phyloP scores from a whole-genome alignment of 345 rosid species.

The Geranium rotundifolium region DNA sequence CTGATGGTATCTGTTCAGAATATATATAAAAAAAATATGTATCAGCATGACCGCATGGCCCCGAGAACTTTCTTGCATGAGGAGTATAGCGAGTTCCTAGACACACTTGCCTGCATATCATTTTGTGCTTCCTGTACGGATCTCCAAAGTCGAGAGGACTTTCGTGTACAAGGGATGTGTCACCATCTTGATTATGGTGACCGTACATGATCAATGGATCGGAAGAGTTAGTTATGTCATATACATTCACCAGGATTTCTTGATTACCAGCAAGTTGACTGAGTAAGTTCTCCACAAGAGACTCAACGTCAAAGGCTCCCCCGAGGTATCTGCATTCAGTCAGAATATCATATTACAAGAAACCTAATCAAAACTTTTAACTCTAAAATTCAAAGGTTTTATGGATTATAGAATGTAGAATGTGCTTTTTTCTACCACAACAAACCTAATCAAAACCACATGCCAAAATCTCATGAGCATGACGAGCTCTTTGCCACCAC shows the following conservation, averaged over 20 bases:
- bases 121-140: slow-evolving; percentile 82
- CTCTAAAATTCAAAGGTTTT: no score
- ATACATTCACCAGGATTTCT: slow-evolving; percentile 82
- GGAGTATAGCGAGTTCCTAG: neutral
- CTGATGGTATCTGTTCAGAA: slow-evolving; percentile 57
- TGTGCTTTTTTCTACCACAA: no score
- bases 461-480: no score
- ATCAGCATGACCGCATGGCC: slow-evolving; percentile 1
- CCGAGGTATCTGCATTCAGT: slow-evolving; percentile 67
- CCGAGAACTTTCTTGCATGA: no score
- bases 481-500: no score
- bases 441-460: no score
- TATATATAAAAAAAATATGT: slow-evolving; percentile 7
- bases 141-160: slow-evolving; percentile 94
- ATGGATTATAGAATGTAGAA: no score
- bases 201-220: slow-evolving; percentile 90
- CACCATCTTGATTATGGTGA: slow-evolving; percentile 66
- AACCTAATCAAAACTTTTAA: slow-evolving; percentile 2
- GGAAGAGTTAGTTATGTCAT: slow-evolving; percentile 75
- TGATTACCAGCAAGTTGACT: slow-evolving; percentile 97
- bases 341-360: slow-evolving; percentile 5
- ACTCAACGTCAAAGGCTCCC: slow-evolving; percentile 98
- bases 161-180: slow-evolving; percentile 56
- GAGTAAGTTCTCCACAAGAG: slow-evolving; percentile 93
- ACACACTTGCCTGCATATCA: slow-evolving; percentile 72